Evolutionary conservation across 2,329 filamentous ascomycete species (phyloP).

Genomic region (Phialophora expanda): DNA sequence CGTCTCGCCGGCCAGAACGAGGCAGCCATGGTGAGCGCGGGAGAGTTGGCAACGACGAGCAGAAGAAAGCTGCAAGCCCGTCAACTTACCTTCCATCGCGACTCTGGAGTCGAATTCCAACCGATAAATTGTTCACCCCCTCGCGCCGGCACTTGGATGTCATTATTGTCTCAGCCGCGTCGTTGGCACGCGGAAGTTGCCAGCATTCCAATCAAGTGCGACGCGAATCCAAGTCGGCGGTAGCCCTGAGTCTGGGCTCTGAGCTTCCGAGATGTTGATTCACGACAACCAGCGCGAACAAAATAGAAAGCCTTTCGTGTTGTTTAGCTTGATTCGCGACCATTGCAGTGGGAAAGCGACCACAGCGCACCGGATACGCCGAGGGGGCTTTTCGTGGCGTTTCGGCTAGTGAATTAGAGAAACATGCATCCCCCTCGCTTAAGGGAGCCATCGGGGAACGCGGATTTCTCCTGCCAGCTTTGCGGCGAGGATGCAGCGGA

Average conservation of each 20-base stretch:
- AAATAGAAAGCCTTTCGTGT: background rate
- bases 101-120: background rate
- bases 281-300: background rate
- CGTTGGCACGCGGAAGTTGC: background rate
- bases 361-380: too few relatives aligned
- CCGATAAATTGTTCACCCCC: constrained; percentile 3
- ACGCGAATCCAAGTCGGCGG: background rate
- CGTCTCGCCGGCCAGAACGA: constrained; percentile 5
- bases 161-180: background rate
- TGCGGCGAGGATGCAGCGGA: too few relatives aligned
- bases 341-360: too few relatives aligned
- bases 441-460: too few relatives aligned
- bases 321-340: too few relatives aligned
- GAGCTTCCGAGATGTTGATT: background rate
- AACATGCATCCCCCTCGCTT: too few relatives aligned
- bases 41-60: background rate
- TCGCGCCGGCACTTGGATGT: background rate
- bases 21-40: constrained; percentile 7
- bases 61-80: background rate
- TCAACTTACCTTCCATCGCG: background rate
- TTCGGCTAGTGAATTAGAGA: too few relatives aligned
- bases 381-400: too few relatives aligned
- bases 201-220: background rate
- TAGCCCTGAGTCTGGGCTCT: background rate
- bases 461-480: too few relatives aligned